A percentile compares a stretch with the other conserved stretches of the same genome.
These are phyloP conservation scores for Daldinia loculata DNA, from an alignment of 495 filamentous ascomycete species.

Conservation along the genomic window DNA sequence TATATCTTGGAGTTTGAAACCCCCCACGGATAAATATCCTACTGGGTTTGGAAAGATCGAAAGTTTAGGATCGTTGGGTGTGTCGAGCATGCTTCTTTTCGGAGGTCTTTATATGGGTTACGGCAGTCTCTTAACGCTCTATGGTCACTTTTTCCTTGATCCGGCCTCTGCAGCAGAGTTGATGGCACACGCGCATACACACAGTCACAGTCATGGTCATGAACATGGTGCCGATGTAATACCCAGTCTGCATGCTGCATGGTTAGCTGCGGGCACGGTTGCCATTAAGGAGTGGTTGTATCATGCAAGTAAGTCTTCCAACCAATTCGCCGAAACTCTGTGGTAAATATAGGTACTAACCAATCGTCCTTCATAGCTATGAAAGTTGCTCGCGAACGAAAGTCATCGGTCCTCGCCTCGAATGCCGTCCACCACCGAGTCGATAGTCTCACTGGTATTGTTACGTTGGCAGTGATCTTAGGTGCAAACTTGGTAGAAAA, in stretches of 20 bases:
- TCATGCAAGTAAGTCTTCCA: constrained; percentile 78
- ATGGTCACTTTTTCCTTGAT: constrained; percentile 82
- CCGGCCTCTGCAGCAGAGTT: constrained; percentile 64
- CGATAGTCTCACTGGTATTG: constrained; percentile 92
- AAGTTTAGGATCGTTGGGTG: constrained; percentile 89
- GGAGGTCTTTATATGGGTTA: constrained; percentile 92
- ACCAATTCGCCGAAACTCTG: not conserved
- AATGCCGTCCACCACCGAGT: constrained; percentile 97
- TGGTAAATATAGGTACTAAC: constrained; percentile 25
- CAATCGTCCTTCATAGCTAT: constrained; percentile 67
- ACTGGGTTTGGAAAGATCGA: constrained; percentile 97
- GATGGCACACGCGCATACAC: constrained; percentile 67
- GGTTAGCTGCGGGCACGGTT: constrained; percentile 93
- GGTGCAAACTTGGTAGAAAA: constrained; percentile 86
- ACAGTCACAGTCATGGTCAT: constrained; percentile 62
- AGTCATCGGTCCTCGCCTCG: constrained; percentile 94
- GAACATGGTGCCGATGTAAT: constrained; percentile 68
- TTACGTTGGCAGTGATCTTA: constrained; percentile 85
- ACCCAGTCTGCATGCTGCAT: constrained; percentile 90
- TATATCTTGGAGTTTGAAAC: constrained; percentile 87
- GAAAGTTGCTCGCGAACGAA: constrained; percentile 93
- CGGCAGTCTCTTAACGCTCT: constrained; percentile 76
- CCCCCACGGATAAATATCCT: constrained; percentile 83
- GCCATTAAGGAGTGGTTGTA: constrained; percentile 96
- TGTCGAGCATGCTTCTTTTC: constrained; percentile 84